These are phyloP conservation scores for Bruguiera sexangula DNA, from an alignment of 345 rosid genomes.

Conservation along the genomic window DNA sequence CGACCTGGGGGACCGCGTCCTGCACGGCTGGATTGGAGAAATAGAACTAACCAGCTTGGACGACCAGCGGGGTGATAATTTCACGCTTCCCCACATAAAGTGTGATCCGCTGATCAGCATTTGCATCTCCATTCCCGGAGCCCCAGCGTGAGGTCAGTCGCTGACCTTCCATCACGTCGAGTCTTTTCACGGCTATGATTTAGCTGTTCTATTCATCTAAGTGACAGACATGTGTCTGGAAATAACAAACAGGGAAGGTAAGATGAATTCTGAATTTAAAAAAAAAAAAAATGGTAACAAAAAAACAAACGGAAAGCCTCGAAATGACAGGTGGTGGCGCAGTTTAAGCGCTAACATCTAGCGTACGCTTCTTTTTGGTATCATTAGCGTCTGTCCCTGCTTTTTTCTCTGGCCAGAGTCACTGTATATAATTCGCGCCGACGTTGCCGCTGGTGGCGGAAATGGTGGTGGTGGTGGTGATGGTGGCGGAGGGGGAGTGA, in stretches of 20 bases:
- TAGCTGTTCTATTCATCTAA: neutral
- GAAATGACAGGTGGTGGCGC: conserved; percentile 25
- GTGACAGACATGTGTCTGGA: conserved; percentile 1
- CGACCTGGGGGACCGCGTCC: neutral
- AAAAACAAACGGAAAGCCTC: neutral
- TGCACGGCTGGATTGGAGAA: neutral
- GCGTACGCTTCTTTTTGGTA: conserved; percentile 7
- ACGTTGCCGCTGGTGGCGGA: neutral
- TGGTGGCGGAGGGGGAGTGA: neutral
- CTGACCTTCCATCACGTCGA: neutral
- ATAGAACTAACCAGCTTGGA: neutral
- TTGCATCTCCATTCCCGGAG: too few relatives aligned
- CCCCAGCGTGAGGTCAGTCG: neutral
- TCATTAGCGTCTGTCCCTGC: neutral
- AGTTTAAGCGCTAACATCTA: conserved; percentile 38
- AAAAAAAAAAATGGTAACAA: neutral
- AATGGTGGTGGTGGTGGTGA: neutral
- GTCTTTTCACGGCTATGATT: conserved; percentile 14
- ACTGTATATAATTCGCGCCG: neutral
- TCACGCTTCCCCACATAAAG: neutral
- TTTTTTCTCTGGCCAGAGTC: neutral
- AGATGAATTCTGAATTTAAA: too few relatives aligned
- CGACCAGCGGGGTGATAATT: neutral
- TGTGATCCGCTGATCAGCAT: neutral
- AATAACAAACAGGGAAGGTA: neutral